Percentiles rank a stretch among this genome's conserved stretches.
phyloP scores from a whole-genome alignment of 257 asterid genomes.

The Solanum neorickii region DNA sequence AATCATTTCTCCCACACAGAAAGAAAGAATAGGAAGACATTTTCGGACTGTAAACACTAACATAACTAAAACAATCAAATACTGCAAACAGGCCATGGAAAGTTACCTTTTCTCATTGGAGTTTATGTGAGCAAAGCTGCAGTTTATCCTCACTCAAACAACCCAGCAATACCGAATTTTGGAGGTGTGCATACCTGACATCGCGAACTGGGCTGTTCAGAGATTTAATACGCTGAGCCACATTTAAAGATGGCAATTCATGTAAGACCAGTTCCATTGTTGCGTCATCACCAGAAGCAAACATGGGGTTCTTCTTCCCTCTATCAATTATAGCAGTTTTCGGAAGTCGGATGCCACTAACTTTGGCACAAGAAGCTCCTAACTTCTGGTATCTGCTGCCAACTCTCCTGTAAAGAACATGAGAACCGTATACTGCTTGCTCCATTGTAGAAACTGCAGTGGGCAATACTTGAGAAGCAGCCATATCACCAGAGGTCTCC shows the following conservation, averaged over 20 bases:
- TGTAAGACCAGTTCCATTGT: slow-evolving; percentile 48
- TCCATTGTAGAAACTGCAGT: slow-evolving; percentile 21
- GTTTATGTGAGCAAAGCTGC: slow-evolving; percentile 38
- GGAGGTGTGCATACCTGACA: slow-evolving; percentile 34
- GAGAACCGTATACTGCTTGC: slow-evolving; percentile 50
- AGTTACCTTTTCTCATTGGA: slow-evolving; percentile 18
- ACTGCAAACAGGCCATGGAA: not conserved
- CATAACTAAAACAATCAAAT: not conserved
- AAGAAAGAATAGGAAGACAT: not conserved
- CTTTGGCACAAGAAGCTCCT: slow-evolving; percentile 41
- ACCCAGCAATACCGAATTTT: slow-evolving; percentile 39
- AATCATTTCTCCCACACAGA: not conserved
- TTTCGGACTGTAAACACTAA: not conserved
- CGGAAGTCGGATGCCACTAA: slow-evolving; percentile 55
- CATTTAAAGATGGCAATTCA: slow-evolving; percentile 48
- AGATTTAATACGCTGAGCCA: slow-evolving; percentile 31
- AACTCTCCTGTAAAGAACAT: slow-evolving; percentile 40
- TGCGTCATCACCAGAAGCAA: slow-evolving; percentile 47
- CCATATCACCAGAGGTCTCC: slow-evolving; percentile 18
- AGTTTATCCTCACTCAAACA: slow-evolving; percentile 55
- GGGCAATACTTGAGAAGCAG: slow-evolving; percentile 35
- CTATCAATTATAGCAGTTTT: slow-evolving; percentile 60
- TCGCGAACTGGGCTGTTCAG: slow-evolving; percentile 41
- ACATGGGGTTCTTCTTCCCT: slow-evolving; percentile 23
- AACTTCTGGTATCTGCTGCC: slow-evolving; percentile 40